Conservation (phyloP, 345 rosid genomes). For the Geranium brycei region DNA sequence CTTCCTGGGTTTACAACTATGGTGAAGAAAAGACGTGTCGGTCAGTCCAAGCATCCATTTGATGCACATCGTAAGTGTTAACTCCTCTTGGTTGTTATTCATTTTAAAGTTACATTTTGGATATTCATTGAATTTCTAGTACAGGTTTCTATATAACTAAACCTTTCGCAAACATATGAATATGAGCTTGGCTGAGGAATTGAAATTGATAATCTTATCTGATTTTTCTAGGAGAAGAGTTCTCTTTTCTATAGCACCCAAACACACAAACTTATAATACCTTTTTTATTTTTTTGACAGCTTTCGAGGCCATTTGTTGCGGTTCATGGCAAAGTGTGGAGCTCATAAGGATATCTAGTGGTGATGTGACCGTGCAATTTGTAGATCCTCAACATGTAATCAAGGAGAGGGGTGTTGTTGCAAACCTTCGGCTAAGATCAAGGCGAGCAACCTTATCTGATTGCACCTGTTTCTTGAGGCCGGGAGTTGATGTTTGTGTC, state of each 20-base stretch:
- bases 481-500: slow-evolving; percentile 64
- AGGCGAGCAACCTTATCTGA: slow-evolving; percentile 47
- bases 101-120: background rate
- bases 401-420: slow-evolving; percentile 29
- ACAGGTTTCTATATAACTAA: background rate
- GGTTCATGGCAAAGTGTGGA: slow-evolving; percentile 62
- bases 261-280: background rate
- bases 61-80: slow-evolving; percentile 36
- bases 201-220: background rate
- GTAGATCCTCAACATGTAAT: slow-evolving; percentile 17
- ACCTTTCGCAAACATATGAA: no score
- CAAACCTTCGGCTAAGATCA: slow-evolving; percentile 58
- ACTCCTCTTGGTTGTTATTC: no score
- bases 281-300: slow-evolving; percentile 20
- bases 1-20: slow-evolving; percentile 3
- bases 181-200: no score
- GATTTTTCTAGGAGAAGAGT: background rate
- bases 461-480: slow-evolving; percentile 65
- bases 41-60: slow-evolving; percentile 47
- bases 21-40: slow-evolving; percentile 28
- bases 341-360: slow-evolving; percentile 36
- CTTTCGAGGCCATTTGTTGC: slow-evolving; percentile 50
- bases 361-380: slow-evolving; percentile 32
- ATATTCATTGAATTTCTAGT: background rate
- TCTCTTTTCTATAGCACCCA: no score